phyloP scores from a whole-genome alignment of 345 rosid genomes.

The Populus davidiana region DNA sequence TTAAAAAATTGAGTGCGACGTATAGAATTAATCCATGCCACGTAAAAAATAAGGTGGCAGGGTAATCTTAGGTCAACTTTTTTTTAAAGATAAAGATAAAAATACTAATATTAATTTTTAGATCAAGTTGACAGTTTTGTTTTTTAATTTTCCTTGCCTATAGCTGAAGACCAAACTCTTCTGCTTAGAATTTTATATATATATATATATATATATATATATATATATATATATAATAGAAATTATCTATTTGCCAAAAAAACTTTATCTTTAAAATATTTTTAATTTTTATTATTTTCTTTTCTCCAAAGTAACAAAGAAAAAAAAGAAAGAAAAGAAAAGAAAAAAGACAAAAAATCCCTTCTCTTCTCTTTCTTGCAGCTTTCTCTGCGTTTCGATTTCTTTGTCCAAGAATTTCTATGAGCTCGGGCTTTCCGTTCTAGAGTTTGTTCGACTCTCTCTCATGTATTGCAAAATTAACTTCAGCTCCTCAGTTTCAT shows the following conservation, averaged over 20 bases:
- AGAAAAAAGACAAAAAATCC: slow-evolving; percentile 14
- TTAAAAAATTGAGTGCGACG: neutral
- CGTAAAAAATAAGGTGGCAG: neutral
- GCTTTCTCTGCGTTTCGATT: slow-evolving; percentile 36
- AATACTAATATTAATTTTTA: neutral
- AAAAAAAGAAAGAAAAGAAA: slow-evolving; percentile 9
- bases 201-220: neutral
- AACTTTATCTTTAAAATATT: neutral
- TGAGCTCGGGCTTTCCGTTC: neutral
- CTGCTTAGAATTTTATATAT: neutral
- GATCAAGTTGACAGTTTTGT: neutral
- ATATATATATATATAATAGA: neutral
- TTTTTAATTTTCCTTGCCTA: neutral
- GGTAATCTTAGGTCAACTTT: neutral
- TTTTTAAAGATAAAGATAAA: neutral
- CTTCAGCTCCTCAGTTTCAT: slow-evolving; percentile 3
- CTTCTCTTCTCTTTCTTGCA: slow-evolving; percentile 24
- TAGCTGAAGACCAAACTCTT: neutral
- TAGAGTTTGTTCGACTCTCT: slow-evolving; percentile 10
- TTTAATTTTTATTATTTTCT: neutral
- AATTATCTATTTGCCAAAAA: slow-evolving; percentile 10
- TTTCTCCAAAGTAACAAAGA: slow-evolving; percentile 3
- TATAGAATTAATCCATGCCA: neutral
- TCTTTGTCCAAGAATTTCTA: slow-evolving; percentile 11
- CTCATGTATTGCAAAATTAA: slow-evolving; percentile 24